Percentiles rank a stretch among this genome's conserved stretches.
Conservation (phyloP, 164 flowering plant species). For the Santalum album region DNA sequence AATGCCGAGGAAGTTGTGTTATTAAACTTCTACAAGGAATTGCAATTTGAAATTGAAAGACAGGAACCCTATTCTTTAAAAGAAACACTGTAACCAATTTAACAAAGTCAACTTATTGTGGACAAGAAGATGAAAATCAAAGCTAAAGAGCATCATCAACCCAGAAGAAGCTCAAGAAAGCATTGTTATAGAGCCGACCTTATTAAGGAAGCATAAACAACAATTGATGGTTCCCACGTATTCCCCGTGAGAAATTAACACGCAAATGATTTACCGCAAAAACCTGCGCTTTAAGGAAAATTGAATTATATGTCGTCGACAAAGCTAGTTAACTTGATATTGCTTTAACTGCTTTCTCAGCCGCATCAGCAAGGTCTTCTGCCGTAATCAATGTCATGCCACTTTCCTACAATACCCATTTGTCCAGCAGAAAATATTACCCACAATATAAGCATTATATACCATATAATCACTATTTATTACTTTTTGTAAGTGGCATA, state of each 20-base stretch:
- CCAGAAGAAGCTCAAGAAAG: not conserved
- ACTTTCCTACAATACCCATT: constrained; percentile 45
- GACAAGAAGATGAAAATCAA: too few relatives aligned
- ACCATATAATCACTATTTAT: not conserved
- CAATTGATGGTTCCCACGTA: not conserved
- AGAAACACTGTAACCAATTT: too few relatives aligned
- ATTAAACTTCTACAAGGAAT: too few relatives aligned
- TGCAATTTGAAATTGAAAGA: too few relatives aligned
- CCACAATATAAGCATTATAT: not conserved
- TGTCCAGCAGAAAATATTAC: too few relatives aligned
- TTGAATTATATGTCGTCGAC: not conserved
- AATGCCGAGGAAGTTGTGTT: too few relatives aligned
- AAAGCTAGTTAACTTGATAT: constrained; percentile 7
- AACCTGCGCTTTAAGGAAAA: too few relatives aligned
- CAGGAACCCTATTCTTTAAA: too few relatives aligned
- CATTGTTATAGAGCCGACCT: not conserved
- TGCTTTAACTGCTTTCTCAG: constrained; percentile 91
- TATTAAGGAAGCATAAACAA: not conserved
- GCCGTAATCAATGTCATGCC: constrained; percentile 85
- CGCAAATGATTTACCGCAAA: too few relatives aligned
- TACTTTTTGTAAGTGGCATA: not conserved
- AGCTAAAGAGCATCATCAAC: not conserved
- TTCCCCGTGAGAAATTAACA: not conserved
- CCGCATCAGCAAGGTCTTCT: constrained; percentile 95
- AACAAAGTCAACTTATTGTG: too few relatives aligned